phyloP scores from a whole-genome alignment of 352 stramenopile species.

The Pythium sukuiense region DNA sequence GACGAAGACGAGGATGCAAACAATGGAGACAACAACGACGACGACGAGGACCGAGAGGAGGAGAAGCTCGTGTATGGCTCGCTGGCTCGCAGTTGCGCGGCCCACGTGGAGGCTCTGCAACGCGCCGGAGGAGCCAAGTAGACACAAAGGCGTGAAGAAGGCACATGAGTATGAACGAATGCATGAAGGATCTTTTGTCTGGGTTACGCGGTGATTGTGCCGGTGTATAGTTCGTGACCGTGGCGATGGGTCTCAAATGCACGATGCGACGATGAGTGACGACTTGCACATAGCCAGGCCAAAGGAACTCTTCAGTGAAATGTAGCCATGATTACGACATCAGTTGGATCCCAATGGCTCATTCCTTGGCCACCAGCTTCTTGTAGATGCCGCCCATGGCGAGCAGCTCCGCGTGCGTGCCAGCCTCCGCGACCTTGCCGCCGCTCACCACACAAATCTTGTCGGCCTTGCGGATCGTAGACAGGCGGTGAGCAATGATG shows the following conservation, averaged over 20 bases:
- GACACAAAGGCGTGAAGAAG: conserved; percentile 14
- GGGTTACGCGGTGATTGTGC: too few species aligned
- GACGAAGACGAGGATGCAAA: conserved; percentile 54
- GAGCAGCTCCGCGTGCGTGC: conserved; percentile 35
- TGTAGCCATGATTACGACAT: background rate
- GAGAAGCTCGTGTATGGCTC: conserved; percentile 59
- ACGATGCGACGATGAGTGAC: too few species aligned
- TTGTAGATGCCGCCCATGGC: conserved; percentile 68
- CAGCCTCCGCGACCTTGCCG: conserved; percentile 37
- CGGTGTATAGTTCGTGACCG: too few species aligned
- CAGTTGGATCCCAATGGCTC: background rate
- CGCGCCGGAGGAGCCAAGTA: conserved; percentile 20
- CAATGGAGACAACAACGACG: conserved; percentile 30
- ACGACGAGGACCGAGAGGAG: conserved; percentile 56
- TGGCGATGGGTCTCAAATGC: too few species aligned
- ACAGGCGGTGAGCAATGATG: conserved; percentile 53
- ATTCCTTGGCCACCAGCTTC: background rate
- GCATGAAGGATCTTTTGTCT: too few species aligned
- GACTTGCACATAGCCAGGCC: too few species aligned
- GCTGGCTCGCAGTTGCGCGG: conserved; percentile 54
- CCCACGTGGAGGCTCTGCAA: conserved; percentile 60
- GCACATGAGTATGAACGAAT: too few species aligned
- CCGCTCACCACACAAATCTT: conserved; percentile 40
- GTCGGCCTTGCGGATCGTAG: conserved; percentile 47
- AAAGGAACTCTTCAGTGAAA: background rate